Base-by-base conservation (phyloP, 1,284 basidiomycete species). In the Trametes polyzona region DNA sequence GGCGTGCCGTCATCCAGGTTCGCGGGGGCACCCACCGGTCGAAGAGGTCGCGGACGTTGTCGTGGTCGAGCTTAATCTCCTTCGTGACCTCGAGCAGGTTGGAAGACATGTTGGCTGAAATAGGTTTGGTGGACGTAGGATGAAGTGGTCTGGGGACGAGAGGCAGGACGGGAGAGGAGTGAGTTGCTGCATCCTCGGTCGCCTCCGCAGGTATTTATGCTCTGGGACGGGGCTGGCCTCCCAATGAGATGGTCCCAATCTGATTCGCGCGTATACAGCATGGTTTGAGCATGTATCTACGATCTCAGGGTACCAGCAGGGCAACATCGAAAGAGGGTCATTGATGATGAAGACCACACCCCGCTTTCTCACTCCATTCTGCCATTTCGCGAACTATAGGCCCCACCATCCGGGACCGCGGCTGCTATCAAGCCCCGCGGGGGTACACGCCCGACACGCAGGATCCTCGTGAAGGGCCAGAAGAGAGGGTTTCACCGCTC, bases 41-140 rank as follows among this genome's bases (percentile, higher is more conserved):
- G 35, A 60, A 67, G 40, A 68, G 62, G 50, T 70, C 67, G 36
- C 68, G 63, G 52, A 70, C 64, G 55, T 69, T 70, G 59, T 69
- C 64, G 60, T 70, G 67, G 63, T 67, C 68, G 53, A 67, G 47
- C 59, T 65, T 67, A 58, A 69, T 65, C 57, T 67, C 65, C 39
- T 57, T 41, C 16, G 61, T 59, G 17, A 67, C 61, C 36, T 69
- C 63, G 36, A 69, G 58, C 23, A 56, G 23, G 40, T 30, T 29
- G 52, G 27, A 17, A 17, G 52, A 47, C 52, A 53, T 53, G 37
- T 2, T 41, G 43, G n/a, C 9, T 17, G 21, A 14, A 29, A 10
- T 27, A 21, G n/a, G n/a, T n/a, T n/a, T 12, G 24, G 32, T 16
- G 35, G 35, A 16, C 3, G 2, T 23, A n/a, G 17, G 16, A 17